Conservation (phyloP, 73 alveolate genomes). For the Breviolum minutum region DNA sequence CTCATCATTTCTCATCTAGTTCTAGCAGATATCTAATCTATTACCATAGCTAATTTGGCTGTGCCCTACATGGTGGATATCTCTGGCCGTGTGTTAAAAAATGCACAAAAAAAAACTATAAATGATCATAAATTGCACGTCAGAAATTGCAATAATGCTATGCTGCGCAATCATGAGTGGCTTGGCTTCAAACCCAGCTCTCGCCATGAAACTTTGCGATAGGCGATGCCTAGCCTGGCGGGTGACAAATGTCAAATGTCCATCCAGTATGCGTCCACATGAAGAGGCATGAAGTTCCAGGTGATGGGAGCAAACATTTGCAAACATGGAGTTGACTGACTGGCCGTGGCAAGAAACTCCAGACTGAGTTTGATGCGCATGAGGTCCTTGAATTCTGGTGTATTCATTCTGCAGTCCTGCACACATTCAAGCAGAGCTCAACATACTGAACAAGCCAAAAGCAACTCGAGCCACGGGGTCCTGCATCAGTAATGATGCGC, state of each 20-base stretch:
- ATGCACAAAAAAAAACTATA: no score
- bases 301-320: no score
- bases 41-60: no score
- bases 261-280: background rate
- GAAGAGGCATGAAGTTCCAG: background rate
- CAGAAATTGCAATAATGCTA: no score
- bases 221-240: slow-evolving; percentile 69
- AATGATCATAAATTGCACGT: no score
- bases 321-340: no score
- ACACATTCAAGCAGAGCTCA: background rate
- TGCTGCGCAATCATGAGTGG: no score
- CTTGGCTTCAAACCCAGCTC: slow-evolving; percentile 32
- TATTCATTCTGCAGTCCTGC: slow-evolving; percentile 93
- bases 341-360: no score
- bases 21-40: no score
- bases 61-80: no score
- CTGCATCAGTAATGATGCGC: slow-evolving; percentile 68
- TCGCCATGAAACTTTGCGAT: slow-evolving; percentile 70
- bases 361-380: slow-evolving; percentile 41
- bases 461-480: background rate
- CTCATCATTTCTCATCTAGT: no score
- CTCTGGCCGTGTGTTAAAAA: no score
- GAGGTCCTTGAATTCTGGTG: slow-evolving; percentile 86
- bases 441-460: background rate
- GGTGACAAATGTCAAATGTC: background rate